Conservation (phyloP, 176 grass and related monocot species). For the Alopecurus myosuroides region DNA sequence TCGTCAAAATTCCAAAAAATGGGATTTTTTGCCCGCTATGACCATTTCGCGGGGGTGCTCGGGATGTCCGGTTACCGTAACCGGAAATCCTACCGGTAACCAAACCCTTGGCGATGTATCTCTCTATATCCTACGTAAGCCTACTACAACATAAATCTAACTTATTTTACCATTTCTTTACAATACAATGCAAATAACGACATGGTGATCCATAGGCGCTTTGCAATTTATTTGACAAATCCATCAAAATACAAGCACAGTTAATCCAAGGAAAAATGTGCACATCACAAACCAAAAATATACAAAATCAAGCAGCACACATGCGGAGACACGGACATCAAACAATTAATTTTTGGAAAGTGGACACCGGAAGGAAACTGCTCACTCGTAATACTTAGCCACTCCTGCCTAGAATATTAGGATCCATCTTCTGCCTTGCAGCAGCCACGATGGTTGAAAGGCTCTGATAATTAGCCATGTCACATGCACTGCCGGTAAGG, state of each 20-base stretch:
- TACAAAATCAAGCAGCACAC: neutral
- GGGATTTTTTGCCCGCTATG: no score
- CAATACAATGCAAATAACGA: neutral
- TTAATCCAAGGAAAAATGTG: neutral
- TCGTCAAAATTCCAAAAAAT: no score
- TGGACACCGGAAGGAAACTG: neutral
- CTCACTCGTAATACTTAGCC: neutral
- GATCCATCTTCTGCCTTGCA: neutral
- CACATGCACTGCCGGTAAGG: neutral
- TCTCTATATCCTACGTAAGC: neutral
- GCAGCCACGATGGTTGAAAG: neutral
- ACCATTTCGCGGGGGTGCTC: no score
- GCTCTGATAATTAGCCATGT: neutral
- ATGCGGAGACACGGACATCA: neutral
- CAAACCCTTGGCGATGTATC: no score
- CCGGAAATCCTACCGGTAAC: no score
- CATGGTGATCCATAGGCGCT: neutral
- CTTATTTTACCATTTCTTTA: neutral
- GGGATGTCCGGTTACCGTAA: no score
- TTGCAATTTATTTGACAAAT: neutral
- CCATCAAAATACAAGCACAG: neutral
- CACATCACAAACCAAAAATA: neutral
- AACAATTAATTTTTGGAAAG: neutral
- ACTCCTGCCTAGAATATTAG: neutral
- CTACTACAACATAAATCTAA: neutral